Evolutionary conservation across 2,329 filamentous ascomycete genomes (phyloP).

Genomic region (Albifimbria verrucaria): DNA sequence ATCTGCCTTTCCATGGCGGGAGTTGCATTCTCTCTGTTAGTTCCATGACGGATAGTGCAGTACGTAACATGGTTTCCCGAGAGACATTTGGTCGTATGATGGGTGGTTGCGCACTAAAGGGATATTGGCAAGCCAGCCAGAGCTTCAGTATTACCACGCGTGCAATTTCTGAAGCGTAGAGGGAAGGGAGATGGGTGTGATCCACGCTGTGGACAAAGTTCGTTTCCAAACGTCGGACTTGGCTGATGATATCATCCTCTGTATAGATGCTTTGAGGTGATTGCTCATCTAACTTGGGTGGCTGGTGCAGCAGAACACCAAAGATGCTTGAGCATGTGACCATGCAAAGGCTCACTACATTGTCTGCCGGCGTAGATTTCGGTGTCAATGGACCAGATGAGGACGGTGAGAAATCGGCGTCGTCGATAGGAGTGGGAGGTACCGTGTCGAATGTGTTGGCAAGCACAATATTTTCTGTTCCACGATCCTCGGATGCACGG

Average conservation of each 20-base stretch:
- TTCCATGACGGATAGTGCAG: constrained; percentile 45
- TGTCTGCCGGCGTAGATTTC: constrained; percentile 34
- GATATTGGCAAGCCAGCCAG: constrained; percentile 44
- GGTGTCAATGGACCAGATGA: constrained; percentile 29
- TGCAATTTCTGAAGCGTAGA: constrained; percentile 35
- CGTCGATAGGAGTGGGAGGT: constrained; percentile 51
- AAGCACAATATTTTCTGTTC: constrained; percentile 41
- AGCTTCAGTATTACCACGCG: constrained; percentile 43
- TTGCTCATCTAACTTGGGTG: constrained; percentile 16
- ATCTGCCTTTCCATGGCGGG: constrained; percentile 32
- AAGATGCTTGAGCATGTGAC: constrained; percentile 37
- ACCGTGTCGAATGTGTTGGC: constrained; percentile 42
- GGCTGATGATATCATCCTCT: constrained; percentile 37
- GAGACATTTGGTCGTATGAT: constrained; percentile 28
- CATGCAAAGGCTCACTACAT: constrained; percentile 37
- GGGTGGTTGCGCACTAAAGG: constrained; percentile 30
- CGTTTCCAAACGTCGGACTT: constrained; percentile 35
- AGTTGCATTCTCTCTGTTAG: constrained; percentile 29
- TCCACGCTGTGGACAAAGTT: constrained; percentile 34
- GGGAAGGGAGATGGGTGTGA: constrained; percentile 27
- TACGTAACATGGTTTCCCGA: constrained; percentile 41
- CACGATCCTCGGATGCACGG: constrained; percentile 51
- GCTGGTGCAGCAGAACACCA: constrained; percentile 33
- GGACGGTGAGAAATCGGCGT: constrained; percentile 44
- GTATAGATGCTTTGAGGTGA: constrained; percentile 17